Evolutionary conservation across 2,329 filamentous ascomycete genomes (phyloP), one percentile per base, ranked within the genome.

Genomic region (Herpotrichia juniperi): DNA sequence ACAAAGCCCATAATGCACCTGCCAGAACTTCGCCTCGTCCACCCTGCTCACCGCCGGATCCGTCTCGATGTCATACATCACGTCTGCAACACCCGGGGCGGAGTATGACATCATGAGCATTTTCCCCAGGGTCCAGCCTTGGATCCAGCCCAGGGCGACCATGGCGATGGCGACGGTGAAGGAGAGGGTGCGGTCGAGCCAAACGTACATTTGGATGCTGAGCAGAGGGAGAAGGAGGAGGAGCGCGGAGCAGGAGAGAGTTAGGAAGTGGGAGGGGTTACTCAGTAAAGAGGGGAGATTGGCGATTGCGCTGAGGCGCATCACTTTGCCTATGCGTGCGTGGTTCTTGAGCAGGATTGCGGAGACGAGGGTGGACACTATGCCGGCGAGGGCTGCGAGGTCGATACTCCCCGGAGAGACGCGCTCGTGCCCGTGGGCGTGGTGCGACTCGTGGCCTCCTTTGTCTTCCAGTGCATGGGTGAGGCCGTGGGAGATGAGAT

Each of bases 61-160:
- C 1, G 86, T 83, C 71, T 92, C 88, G 46, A 99, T 93, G 71
- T 96, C 91, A 50, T 85, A 84, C 64, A 97, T 81, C n/a, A 96
- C 87, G 19, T 88, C 86, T 3, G 85, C 81, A 1, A 94, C 86
- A 3, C 84, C 72, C 37, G 74, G 71, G 10, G 81, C 81, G 26
- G 76, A 74, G 71, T 96, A 97, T 3, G 89, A 93, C 93, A 99
- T 97, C 52, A 99, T 83, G 26, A 99, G 83, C 91, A 99, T 97
- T 24, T 92, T 85, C 1, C 93, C 94, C 62, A 99, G 85, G 0
- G 90, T 89, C 48, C 90, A 87, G 17, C 93, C 93, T 11, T 97
- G 83, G 7, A 92, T 88, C 58, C 88, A 83, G 11, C 94, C 94
- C 4, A 97, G 82, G 28, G 87, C 80, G 57, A 96, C 93, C 94